Evolutionary conservation across 2,329 filamentous ascomycete species (phyloP).

Genomic region (Zymoseptoria passerinii): DNA sequence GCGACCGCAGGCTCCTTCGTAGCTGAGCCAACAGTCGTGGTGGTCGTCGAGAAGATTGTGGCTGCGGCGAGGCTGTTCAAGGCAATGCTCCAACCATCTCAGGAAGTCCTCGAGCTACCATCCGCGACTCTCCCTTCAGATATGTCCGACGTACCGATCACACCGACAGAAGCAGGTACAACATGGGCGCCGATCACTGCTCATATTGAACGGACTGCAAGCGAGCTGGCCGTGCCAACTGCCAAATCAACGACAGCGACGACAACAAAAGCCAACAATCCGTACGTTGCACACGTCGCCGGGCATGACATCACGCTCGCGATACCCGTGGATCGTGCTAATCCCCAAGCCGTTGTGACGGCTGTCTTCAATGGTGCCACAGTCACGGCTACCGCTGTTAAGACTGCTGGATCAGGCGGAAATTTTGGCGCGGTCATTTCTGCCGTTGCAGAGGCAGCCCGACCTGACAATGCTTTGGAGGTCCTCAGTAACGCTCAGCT

Average conservation of each 20-base stretch:
- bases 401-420: not conserved
- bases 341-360: slow-evolving; percentile 13
- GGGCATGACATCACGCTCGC: slow-evolving; percentile 14
- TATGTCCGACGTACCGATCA: slow-evolving; percentile 7
- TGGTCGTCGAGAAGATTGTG: slow-evolving; percentile 36
- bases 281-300: slow-evolving; percentile 16
- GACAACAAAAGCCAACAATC: slow-evolving; percentile 1
- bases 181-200: slow-evolving; percentile 15
- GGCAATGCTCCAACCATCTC: slow-evolving; percentile 6
- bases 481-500: slow-evolving; percentile 10
- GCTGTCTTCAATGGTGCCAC: slow-evolving; percentile 11
- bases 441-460: slow-evolving; percentile 6
- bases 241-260: slow-evolving; percentile 1
- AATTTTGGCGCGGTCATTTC: slow-evolving; percentile 9
- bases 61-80: slow-evolving; percentile 15
- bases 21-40: slow-evolving; percentile 36
- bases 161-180: slow-evolving; percentile 12
- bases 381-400: slow-evolving; percentile 15
- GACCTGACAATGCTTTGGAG: slow-evolving; percentile 16
- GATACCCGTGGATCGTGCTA: slow-evolving; percentile 10
- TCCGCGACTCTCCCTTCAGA: slow-evolving; percentile 20
- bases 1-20: slow-evolving; percentile 29
- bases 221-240: slow-evolving; percentile 15
- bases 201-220: slow-evolving; percentile 20
- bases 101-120: slow-evolving; percentile 14